A percentile compares a stretch with the other conserved stretches of the same genome.
Conservation (phyloP, 1,284 basidiomycete genomes). For the Ganoderma boninense region DNA sequence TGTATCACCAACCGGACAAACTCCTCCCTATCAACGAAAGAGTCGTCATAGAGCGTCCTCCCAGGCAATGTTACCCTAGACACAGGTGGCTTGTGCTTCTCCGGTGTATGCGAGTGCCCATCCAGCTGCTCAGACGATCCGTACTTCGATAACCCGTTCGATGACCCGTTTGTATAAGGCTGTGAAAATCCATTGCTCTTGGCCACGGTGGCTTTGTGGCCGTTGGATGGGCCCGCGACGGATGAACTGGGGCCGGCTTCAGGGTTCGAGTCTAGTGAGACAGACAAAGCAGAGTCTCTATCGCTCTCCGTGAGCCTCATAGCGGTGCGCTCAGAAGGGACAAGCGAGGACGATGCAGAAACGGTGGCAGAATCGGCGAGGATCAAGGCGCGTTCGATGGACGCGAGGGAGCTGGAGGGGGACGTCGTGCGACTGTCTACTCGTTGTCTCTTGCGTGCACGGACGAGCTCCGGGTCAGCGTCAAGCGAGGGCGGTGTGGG, state of each 20-base stretch:
- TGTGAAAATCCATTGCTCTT: slow-evolving; percentile 41
- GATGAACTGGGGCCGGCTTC: slow-evolving; percentile 63
- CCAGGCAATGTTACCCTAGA: slow-evolving; percentile 73
- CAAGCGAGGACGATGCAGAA: slow-evolving; percentile 22
- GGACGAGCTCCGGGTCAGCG: slow-evolving; percentile 29
- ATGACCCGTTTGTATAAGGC: slow-evolving; percentile 45
- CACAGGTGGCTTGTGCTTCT: slow-evolving; percentile 56
- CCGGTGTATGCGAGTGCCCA: slow-evolving; percentile 56
- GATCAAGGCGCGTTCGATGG: slow-evolving; percentile 42
- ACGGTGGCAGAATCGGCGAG: slow-evolving; percentile 34
- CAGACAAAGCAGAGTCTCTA: slow-evolving; percentile 57
- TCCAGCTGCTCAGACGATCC: slow-evolving; percentile 39
- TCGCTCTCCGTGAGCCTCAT: slow-evolving; percentile 70
- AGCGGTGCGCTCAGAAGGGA: slow-evolving; percentile 34
- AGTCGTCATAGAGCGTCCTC: slow-evolving; percentile 77
- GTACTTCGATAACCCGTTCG: slow-evolving; percentile 47
- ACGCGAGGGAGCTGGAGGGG: slow-evolving; percentile 36
- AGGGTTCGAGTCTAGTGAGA: slow-evolving; percentile 53
- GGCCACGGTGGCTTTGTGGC: slow-evolving; percentile 53
- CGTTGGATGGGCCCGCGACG: slow-evolving; percentile 51
- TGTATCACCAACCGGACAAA: slow-evolving; percentile 92
- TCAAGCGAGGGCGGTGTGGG: slow-evolving; percentile 21
- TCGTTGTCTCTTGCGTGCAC: slow-evolving; percentile 70
- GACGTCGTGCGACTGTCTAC: slow-evolving; percentile 51
- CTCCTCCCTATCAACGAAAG: slow-evolving; percentile 87